A percentile compares a stretch with the other conserved stretches of the same genome.
Conservation (phyloP, 345 rosid species). For the Rhodamnia argentea region DNA sequence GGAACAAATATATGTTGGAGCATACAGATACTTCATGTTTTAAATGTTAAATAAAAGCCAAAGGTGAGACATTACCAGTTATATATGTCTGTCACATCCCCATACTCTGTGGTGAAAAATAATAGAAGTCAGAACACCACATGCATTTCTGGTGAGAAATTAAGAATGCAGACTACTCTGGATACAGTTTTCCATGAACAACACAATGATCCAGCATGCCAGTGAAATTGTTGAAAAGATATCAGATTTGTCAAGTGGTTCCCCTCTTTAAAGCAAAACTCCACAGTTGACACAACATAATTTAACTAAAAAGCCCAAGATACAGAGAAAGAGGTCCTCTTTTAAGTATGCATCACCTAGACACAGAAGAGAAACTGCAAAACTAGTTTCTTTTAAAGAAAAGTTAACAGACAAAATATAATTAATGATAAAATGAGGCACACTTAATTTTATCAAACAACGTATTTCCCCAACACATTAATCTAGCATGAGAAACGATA, state of each 20-base stretch:
- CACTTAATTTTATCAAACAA: not conserved
- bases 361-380: not conserved
- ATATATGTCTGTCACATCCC: constrained; percentile 91
- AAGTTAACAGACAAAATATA: not conserved
- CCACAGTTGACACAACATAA: not conserved
- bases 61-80: constrained; percentile 55
- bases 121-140: not conserved
- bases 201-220: not conserved
- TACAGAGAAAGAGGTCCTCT: not conserved
- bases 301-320: not conserved
- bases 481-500: not conserved
- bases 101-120: constrained; percentile 59
- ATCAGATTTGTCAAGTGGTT: not conserved
- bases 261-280: not conserved
- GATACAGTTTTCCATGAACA: not conserved
- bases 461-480: not conserved
- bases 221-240: not conserved
- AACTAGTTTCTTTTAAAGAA: not conserved
- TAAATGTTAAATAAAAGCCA: not conserved
- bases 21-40: not conserved
- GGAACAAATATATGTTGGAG: not conserved
- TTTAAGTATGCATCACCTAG: not conserved
- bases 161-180: not conserved
- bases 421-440: not conserved
- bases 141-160: not conserved